Base-by-base conservation (phyloP, 2,329 filamentous ascomycete genomes). In the Aplosporella prunicola region DNA sequence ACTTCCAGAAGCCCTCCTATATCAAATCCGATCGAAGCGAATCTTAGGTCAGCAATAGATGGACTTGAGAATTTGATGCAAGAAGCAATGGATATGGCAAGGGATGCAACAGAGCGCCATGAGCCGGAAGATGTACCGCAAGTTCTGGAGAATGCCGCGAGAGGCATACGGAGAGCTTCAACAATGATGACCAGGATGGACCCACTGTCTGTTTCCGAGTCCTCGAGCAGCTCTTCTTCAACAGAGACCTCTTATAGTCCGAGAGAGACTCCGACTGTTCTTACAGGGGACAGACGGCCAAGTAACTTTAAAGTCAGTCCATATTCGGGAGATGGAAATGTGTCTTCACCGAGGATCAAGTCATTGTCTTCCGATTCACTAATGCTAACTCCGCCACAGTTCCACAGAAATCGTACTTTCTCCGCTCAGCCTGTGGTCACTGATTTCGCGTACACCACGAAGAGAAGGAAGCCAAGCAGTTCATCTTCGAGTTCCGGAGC, bases 31-130 rank as follows among this genome's bases (percentile, higher is more conserved):
- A n/a, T n/a, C n/a, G n/a, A n/a, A n/a, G n/a, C n/a, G n/a, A n/a
- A n/a, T n/a, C n/a, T n/a, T n/a, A n/a, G n/a, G 22, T 23, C n/a
- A 9, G 55, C 62, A 8, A 58, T 66, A 5, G 55, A 55, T 18
- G 57, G 54, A 0, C 42, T 67, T 5, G 62, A 67, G 41, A 51
- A 58, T n/a, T 51, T 67, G 30, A 61, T 66, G 40, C 51, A 62
- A 40, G 57, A 66, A 39, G 63, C 63, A 2, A 48, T 61, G 9
- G 40, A 51, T 2, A 50, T 62, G 20, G 58, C 61, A 5, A 51
- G 60, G 26, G 47, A 56, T 25, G 53, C 54, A 2, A 46, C 52
- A 6, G 45, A 60, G 35, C 45, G 45, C 20, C 48, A 51, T 4
- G 50, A 58, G 17, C 47, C 57, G 5, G 49, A 58, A 13, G 58